Percentiles rank a stretch among this genome's conserved stretches.
phyloP scores from a whole-genome alignment of 371 early-diverging fungal genomes.

The Apophysomyces elegans region DNA sequence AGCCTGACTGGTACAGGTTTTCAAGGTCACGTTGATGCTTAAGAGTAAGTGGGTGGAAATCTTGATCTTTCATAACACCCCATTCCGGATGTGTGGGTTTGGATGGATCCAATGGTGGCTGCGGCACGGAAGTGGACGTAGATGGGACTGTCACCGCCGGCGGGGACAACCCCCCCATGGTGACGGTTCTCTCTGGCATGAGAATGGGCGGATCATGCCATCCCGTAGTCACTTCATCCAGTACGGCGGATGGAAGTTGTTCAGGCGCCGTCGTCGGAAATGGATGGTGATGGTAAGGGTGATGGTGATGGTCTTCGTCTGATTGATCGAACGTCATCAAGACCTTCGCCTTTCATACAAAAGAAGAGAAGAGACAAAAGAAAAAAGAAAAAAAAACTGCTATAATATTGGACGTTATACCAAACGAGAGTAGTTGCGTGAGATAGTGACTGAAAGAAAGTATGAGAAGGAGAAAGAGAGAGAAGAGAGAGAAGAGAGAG shows the following conservation, averaged over 20 bases:
- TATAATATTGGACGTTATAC: background rate
- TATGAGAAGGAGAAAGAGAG: conserved; percentile 1
- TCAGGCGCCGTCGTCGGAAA: conserved; percentile 11
- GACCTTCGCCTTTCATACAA: conserved; percentile 15
- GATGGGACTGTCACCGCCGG: conserved; percentile 15
- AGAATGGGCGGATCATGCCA: background rate
- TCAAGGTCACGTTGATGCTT: conserved; percentile 54
- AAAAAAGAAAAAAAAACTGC: conserved; percentile 7
- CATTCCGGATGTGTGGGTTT: conserved; percentile 47
- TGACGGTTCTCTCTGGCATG: background rate
- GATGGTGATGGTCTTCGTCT: conserved; percentile 16
- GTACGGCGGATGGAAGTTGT: conserved; percentile 3
- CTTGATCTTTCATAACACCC: conserved; percentile 52
- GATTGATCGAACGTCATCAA: conserved; percentile 14
- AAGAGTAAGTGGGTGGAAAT: conserved; percentile 47
- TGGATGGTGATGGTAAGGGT: conserved; percentile 14
- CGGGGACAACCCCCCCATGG: conserved; percentile 11
- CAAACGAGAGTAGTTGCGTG: conserved; percentile 7
- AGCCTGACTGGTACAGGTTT: conserved; percentile 31
- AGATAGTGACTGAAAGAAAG: conserved; percentile 6
- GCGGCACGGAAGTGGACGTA: conserved; percentile 3
- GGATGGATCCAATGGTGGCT: conserved; percentile 13
- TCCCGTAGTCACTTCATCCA: conserved; percentile 1
- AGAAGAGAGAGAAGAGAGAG: conserved; percentile 12
- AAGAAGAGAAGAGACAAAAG: conserved; percentile 2